Base-by-base conservation (phyloP, 2,329 filamentous ascomycete species). In the Pyricularia pennisetigena region DNA sequence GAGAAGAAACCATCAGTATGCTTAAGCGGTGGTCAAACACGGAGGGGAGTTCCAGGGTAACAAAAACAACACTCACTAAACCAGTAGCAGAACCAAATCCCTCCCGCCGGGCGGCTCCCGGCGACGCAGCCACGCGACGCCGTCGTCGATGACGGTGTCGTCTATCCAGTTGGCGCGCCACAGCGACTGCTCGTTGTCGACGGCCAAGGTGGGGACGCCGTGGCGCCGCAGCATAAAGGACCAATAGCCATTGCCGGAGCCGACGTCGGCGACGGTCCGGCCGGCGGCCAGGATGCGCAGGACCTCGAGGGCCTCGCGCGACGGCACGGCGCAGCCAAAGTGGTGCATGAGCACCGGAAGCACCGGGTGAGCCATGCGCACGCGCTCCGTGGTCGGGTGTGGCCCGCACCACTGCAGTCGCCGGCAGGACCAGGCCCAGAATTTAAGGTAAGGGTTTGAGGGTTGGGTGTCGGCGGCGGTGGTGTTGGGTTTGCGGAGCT, bases 281-380 rank as follows among this genome's bases (percentile, higher is more conserved):
- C 81, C 81, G 1, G 81, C 82, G 6, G 85, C 82, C 2, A 91
- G 75, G 65, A 83, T 79, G 49, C 82, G 82, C 35, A 93, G 82
- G 26, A 90, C 79, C 70, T 84, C 80, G 14, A 93, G 79, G 1
- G 85, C 82, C 72, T 92, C 88, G 75, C 90, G 89, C 10, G 85
- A 86, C 0, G 90, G 90, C 24, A 87, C 87, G 1, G 86, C 85
- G 78, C 90, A 93, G 66, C 90, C 90, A 76, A 93, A 93, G 77
- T 93, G 90, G 78, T 93, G 90, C 83, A 92, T 93, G 68, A 92
- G 82, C 23, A 93, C 81, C 2, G 90, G 90, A 9, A 93, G 82
- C 7, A 91, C 81, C 72, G 90, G 89, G 77, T 93, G 90, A 66
- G 84, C 85, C 82, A 29, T 81, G 78, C 20, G 54, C 63, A 61